Percentiles rank a stretch among this genome's conserved stretches.
phyloP scores from a whole-genome alignment of 2,329 filamentous ascomycete genomes.

The Aspergillus sclerotialis region DNA sequence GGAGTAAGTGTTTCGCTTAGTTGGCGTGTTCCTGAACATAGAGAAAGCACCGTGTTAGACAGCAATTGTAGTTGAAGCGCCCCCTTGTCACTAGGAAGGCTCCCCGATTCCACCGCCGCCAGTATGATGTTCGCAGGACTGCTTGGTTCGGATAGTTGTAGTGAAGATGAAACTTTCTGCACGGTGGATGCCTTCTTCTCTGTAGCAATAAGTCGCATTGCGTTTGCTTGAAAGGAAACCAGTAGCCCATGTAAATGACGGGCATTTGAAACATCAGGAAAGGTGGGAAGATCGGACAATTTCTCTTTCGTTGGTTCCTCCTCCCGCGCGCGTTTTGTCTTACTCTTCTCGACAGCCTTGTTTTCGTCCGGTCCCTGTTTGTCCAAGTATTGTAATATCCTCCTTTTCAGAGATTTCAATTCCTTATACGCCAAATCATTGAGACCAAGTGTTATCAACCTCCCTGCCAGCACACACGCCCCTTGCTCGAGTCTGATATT shows the following conservation, averaged over 20 bases:
- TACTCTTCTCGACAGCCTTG: constrained; percentile 9
- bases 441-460: constrained; percentile 33
- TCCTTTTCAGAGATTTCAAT: constrained; percentile 30
- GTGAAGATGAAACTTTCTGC: constrained; percentile 22
- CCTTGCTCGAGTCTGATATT: constrained; percentile 38
- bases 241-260: constrained; percentile 24
- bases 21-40: constrained; percentile 19
- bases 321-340: constrained; percentile 10
- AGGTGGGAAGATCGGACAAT: constrained; percentile 30
- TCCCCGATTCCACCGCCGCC: constrained; percentile 28
- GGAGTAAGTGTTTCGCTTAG: constrained; percentile 9
- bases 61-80: constrained; percentile 39
- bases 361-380: constrained; percentile 9
- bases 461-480: constrained; percentile 35
- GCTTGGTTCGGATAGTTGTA: constrained; percentile 27
- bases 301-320: constrained; percentile 27
- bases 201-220: constrained; percentile 28
- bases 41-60: constrained; percentile 33
- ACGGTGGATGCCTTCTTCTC: constrained; percentile 26
- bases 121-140: constrained; percentile 35
- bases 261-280: constrained; percentile 22
- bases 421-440: constrained; percentile 36
- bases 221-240: constrained; percentile 34
- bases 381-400: constrained; percentile 28
- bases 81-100: constrained; percentile 32